Percentiles rank a stretch among this genome's conserved stretches.
These are phyloP conservation scores for Mycena vulgaris DNA, from an alignment of 768 basidiomycete species.

Conservation along the genomic window DNA sequence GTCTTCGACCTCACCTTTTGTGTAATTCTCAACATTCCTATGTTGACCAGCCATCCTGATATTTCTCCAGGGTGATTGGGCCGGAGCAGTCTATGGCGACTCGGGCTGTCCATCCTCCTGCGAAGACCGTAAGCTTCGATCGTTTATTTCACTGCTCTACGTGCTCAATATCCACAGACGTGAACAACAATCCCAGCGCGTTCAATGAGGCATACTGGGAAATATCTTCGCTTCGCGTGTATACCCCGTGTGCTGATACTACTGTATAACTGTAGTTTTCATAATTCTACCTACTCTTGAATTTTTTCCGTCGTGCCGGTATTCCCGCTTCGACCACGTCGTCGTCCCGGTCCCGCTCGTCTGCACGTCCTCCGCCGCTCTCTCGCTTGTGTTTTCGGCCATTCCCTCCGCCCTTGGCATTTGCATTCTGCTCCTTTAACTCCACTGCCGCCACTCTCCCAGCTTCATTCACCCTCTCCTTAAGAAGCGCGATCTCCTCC, in stretches of 20 bases:
- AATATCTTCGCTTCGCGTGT: conserved; percentile 73
- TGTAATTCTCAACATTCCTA: conserved; percentile 49
- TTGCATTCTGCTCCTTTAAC: conserved; percentile 80
- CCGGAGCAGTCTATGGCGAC: conserved; percentile 56
- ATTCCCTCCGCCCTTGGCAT: conserved; percentile 46
- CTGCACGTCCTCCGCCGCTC: conserved; percentile 65
- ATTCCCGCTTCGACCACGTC: conserved; percentile 94
- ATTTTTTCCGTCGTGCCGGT: conserved; percentile 73
- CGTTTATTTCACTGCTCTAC: not conserved
- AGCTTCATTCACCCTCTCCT: conserved; percentile 93
- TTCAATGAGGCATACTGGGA: conserved; percentile 82
- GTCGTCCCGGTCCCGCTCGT: conserved; percentile 93
- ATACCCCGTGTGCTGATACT: conserved; percentile 46
- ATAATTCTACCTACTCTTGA: conserved; percentile 57
- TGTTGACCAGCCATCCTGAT: conserved; percentile 2
- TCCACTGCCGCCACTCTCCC: conserved; percentile 83
- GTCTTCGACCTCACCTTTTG: conserved; percentile 77
- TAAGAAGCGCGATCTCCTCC: conserved; percentile 89
- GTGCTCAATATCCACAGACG: conserved; percentile 54
- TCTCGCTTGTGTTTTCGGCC: conserved; percentile 62
- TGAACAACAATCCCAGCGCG: conserved; percentile 69
- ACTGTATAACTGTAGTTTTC: not conserved
- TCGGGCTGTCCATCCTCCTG: conserved; percentile 62
- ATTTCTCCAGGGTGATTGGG: conserved; percentile 66
- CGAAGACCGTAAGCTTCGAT: conserved; percentile 60